Percentiles rank a stretch among this genome's conserved stretches.
Conservation (phyloP, 306 rosid species). For the Malus fusca region DNA sequence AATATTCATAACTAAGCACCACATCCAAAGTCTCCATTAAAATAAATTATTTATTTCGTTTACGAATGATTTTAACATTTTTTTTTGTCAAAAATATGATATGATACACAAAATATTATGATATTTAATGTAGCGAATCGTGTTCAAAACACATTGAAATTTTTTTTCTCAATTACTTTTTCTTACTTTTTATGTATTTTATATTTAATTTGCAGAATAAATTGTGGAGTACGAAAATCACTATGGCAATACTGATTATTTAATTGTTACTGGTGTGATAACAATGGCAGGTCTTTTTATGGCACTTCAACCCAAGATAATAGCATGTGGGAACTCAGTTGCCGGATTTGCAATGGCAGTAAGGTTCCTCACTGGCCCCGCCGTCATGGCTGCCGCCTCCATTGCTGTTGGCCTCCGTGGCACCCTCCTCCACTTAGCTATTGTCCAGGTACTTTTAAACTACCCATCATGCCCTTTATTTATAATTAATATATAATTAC, state of each 20-base stretch:
- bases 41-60: neutral
- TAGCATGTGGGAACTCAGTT: conserved; percentile 95
- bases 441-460: conserved; percentile 68
- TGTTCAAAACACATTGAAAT: no score
- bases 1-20: no score
- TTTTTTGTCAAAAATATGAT: no score
- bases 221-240: no score
- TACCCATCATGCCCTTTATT: neutral
- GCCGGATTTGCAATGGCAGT: conserved; percentile 91
- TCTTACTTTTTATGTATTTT: no score
- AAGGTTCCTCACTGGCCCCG: conserved; percentile 93
- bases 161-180: no score
- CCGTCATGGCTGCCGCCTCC: conserved; percentile 95
- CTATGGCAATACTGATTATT: neutral
- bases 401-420: conserved; percentile 91
- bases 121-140: no score
- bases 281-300: conserved; percentile 67
- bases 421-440: conserved; percentile 77
- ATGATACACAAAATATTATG: no score
- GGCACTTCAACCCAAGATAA: conserved; percentile 97
- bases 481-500: neutral
- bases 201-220: no score
- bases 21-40: no score
- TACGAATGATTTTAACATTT: no score
- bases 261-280: neutral